Base-by-base conservation (phyloP, 2,329 filamentous ascomycete species). In the Lasiodiplodia sp. region DNA sequence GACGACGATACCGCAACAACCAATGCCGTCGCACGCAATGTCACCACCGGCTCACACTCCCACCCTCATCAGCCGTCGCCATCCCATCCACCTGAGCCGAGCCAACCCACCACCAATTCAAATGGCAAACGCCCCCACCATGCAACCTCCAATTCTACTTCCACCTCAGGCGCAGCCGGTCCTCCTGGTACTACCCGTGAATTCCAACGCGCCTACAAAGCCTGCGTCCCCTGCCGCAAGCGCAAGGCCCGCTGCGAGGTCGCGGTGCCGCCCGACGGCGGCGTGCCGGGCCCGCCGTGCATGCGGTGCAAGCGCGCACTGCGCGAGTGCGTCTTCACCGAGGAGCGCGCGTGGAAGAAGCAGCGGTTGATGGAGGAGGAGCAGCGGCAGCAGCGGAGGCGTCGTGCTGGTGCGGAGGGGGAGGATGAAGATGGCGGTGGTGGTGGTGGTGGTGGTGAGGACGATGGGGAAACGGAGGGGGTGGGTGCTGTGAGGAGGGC, bases 181-280 rank as follows among this genome's bases (percentile, higher is more conserved):
- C 28, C 28, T 28, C 4, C 25, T 5, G 25, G 25, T 28, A 28
- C 56, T 37, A 0, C 51, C 37, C 63, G 56, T 31, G 55, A 67
- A 4, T 85, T 84, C 73, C 83, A 86, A 75, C 83, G 84, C 70
- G 83, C 84, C 47, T 86, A 86, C 81, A 86, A 86, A 75, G 84
- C 84, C 25, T 86, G 84, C 74, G 81, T 85, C 68, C 81, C 83
- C 68, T 86, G 84, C 72, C 83, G 84, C 63, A 82, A 84, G 72
- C 79, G 83, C 65, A 86, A 86, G 76, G 83, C 84, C 63, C 85
- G 84, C 75, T 86, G 84, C 71, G 83, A 86, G 49, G 74, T 85
- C 31, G 80, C 80, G 12, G 80, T 79, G 4, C 75, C 52, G 4
- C 16, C 53, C 53, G 71, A 80, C 67, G 78, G 77, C 47, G 80